phyloP scores from a whole-genome alignment of 2,329 filamentous ascomycete genomes.

The Fonsecaea nubica region DNA sequence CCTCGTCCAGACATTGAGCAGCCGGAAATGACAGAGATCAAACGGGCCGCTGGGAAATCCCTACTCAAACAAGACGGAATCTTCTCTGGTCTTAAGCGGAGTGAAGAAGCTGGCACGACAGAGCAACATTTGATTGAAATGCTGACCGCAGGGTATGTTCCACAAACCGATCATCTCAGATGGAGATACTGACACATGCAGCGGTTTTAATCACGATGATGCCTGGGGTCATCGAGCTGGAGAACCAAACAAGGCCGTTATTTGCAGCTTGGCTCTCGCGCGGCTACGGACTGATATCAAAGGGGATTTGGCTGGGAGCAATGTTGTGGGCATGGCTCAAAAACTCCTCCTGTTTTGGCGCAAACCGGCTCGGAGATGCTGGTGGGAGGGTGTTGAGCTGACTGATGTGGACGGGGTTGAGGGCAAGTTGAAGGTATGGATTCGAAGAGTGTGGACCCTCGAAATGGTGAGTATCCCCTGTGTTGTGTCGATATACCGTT shows the following conservation, averaged over 20 bases:
- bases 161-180: neutral
- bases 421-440: conserved; percentile 96
- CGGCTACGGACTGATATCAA: conserved; percentile 89
- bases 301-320: conserved; percentile 74
- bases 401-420: conserved; percentile 88
- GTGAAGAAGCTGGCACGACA: conserved; percentile 93
- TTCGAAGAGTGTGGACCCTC: conserved; percentile 94
- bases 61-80: conserved; percentile 90
- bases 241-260: conserved; percentile 97
- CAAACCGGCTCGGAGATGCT: conserved; percentile 93
- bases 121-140: conserved; percentile 99
- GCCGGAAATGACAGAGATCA: conserved; percentile 92
- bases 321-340: conserved; percentile 95
- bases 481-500: conserved; percentile 6
- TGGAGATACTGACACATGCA: conserved; percentile 49
- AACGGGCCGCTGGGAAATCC: conserved; percentile 87
- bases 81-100: conserved; percentile 92
- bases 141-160: conserved; percentile 90
- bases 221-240: conserved; percentile 95
- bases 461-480: conserved; percentile 74
- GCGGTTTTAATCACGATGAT: conserved; percentile 96
- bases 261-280: conserved; percentile 93
- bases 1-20: conserved; percentile 83
- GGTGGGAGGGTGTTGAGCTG: conserved; percentile 98
- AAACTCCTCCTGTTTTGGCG: conserved; percentile 98